Evolutionary conservation across 1,284 basidiomycete genomes (phyloP).

Genomic region (Cystobasidium pallidum): DNA sequence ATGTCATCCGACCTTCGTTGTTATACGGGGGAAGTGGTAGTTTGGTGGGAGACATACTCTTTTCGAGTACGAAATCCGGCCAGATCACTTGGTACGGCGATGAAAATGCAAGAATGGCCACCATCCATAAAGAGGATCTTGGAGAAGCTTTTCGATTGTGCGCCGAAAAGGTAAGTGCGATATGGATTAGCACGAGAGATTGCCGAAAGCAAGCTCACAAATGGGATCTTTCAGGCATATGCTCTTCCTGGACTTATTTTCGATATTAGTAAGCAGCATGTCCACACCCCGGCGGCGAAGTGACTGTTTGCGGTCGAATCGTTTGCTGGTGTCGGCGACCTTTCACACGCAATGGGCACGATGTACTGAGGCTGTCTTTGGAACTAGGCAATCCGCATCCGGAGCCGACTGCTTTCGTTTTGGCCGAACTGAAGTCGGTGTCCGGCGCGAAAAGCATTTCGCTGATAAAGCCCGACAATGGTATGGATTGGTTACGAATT

Average conservation of each 20-base stretch:
- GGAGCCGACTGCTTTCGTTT: slow-evolving; percentile 61
- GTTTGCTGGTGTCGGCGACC: too few species aligned
- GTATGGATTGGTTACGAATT: background rate
- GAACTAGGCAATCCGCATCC: slow-evolving; percentile 58
- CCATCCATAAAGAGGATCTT: slow-evolving; percentile 63
- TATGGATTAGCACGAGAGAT: background rate
- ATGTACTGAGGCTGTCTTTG: too few species aligned
- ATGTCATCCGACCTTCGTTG: slow-evolving; percentile 62
- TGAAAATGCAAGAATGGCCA: slow-evolving; percentile 59
- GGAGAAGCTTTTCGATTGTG: slow-evolving; percentile 61
- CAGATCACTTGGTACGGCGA: slow-evolving; percentile 59
- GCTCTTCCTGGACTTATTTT: slow-evolving; percentile 60
- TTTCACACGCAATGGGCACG: too few species aligned
- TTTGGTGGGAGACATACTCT: slow-evolving; percentile 56
- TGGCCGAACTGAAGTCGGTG: slow-evolving; percentile 60
- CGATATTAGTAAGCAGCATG: slow-evolving; percentile 55
- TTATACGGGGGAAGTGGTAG: slow-evolving; percentile 62
- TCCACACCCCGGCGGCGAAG: too few species aligned
- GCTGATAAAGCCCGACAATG: slow-evolving; percentile 48
- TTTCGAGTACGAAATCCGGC: slow-evolving; percentile 57
- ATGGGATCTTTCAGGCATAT: slow-evolving; percentile 22
- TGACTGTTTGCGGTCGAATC: too few species aligned
- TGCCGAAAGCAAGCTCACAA: background rate
- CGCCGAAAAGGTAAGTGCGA: slow-evolving; percentile 57
- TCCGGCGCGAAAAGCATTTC: slow-evolving; percentile 56